Evolutionary conservation across 768 basidiomycete species (phyloP), one percentile per base, ranked within the genome.

Genomic region (Termitomyces sp.): DNA sequence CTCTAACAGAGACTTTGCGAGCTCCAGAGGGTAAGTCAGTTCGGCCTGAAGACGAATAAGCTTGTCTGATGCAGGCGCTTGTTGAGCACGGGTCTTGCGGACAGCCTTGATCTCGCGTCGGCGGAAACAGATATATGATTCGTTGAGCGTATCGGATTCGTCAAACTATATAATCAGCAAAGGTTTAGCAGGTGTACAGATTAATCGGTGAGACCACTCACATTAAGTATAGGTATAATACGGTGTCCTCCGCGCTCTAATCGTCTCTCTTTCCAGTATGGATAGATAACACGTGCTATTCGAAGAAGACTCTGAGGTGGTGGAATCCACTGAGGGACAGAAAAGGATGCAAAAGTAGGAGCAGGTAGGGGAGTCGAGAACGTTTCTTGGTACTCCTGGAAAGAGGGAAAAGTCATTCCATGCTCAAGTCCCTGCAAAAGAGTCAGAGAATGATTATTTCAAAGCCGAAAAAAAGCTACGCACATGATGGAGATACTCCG

Each of bases 51-150:
- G 78, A 20, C 93, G 91, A 5, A 87, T 74, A 65, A 99, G 84
- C 66, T 94, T 92, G 68, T 98, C 96, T 15, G 94, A 89, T 18
- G 89, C 93, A 1, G 91, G 90, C 11, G 87, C 88, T 69, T 98
- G 96, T 1, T 90, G 90, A 15, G 94, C 89, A 8, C 96, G 87
- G 9, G 96, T 98, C 78, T 98, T 98, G 63, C 97, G 88, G 49
- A 93, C 84, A 4, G 92, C 88, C 72, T 98, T 98, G 74, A 91
- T 89, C 72, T 98, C 96, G 58, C 96, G 89, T 62, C 95, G 84
- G 40, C 97, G 87, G 82, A 99, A 99, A 75, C 97, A 99, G 49
- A 98, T 91, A 65, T 98, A 98, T 0, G 96, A 96, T 68, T 96
- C 95, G 58, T 92, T 94, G 66, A 83, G 82, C 50, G 88, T 88